Evolutionary conservation across 352 stramenopile species (phyloP), one percentile per base, ranked within the genome.

Genomic region (Globisporangium okanoganense): DNA sequence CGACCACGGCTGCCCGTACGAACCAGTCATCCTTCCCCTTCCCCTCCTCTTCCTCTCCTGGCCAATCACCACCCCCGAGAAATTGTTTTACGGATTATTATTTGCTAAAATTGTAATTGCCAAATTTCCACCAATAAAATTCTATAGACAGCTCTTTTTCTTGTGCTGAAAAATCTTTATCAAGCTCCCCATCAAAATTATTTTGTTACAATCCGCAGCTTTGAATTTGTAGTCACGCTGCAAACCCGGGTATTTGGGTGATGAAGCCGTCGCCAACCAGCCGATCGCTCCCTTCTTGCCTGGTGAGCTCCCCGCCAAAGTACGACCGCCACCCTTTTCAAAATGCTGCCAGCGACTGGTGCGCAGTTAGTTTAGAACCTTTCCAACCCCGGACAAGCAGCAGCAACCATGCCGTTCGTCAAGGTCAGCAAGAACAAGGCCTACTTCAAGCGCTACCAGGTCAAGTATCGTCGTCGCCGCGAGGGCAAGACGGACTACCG

Each of bases 401-500:
- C 36, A 77, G 69, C 38, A 76, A 83, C 51, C 63, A 95, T 95
- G 94, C 57, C 78, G 60, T 99, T 99, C 83, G 96, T 99, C 66
- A 99, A 99, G 88, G 88, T 99, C 62, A 82, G 91, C 70, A 99
- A 99, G 85, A 98, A 94, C 79, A 99, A 99, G 82, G 93, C 96
- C 58, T 99, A 99, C 89, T 99, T 99, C 87, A 99, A 98, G 79
- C 93, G 97, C 56, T 99, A 98, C 85, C 97, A 99, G 85, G 96
- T 99, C 72, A 99, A 99, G 85, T 99, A 97, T 69, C 92, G 96
- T 84, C 96, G 96, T 82, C 92, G 96, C 73, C 96, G 97, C 65
- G 97, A 99, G 84, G 97, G 97, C 76, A 99, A 99, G 86, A 99
- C 98, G 64, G 98, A 99, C 85, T 99, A 99, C 92, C 96, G 97